Evolutionary conservation across 805 yeast genomes (phyloP), one percentile per base, ranked within the genome.

Genomic region (Kockiozyma suomiensis): DNA sequence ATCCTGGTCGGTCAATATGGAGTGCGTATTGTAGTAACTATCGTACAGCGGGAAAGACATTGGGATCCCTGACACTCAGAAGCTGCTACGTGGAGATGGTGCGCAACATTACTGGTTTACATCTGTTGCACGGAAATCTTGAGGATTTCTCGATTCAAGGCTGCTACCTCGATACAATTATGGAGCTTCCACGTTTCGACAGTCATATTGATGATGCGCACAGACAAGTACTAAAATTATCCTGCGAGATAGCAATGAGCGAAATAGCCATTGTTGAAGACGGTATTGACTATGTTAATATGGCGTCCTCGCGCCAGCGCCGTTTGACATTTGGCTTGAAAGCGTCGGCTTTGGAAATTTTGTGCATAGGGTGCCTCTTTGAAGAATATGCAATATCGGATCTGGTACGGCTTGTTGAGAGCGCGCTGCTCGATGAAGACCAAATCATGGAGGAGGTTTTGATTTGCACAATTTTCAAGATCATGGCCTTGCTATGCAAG

Each of bases 241-340:
- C 63, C 51, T 60, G 61, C 33, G 66, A 61, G 23, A 65, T 62
- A 38, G 70, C 80, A 3, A 59, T 73, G 23, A 72, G 72, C 50
- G 79, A 79, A 59, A 71, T 81, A 70, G 78, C 74, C 37, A 72
- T 77, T 25, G 73, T 86, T 57, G 88, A 86, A 64, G 76, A 81
- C 33, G 87, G 88, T 32, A 82, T 82, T 33, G 75, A 80, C 4
- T 84, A 79, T 69, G 77, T 85, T 59, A 84, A 81, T 28, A 74
- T 84, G 60, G 81, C 83, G 0, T 79, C 84, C 3, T 73, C 73
- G 38, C 75, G 76, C 41, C 74, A 86, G 43, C 73, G 84, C 50
- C 76, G 75, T 41, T 70, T 81, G 25, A 86, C 86, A 0, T 80
- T 82, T 65, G 68, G 75, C 28, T 77, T 86, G n/a, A 85, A 86